Evolutionary conservation across 129 eudicot species (phyloP).

Genomic region (Lactuca sativa): DNA sequence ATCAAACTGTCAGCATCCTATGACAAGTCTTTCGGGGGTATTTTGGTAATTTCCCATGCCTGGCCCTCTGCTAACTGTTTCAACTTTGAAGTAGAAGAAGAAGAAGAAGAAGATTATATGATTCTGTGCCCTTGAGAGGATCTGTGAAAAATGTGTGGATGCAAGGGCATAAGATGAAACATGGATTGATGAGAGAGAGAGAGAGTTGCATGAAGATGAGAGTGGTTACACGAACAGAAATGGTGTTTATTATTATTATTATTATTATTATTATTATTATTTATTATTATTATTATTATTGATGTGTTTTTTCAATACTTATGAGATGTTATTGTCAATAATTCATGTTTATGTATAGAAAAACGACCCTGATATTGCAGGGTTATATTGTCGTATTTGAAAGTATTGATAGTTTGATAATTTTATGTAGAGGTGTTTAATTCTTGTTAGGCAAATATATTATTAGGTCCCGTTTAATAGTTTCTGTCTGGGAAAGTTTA

Average conservation of each 20-base stretch:
- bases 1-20: conserved; percentile 45
- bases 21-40: conserved; percentile 16
- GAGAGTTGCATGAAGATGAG: conserved; percentile 18
- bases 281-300: not conserved
- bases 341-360: conserved; percentile 38
- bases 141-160: conserved; percentile 8
- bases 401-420: conserved; percentile 20
- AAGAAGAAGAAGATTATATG: conserved; percentile 8
- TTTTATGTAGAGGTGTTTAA: conserved; percentile 15
- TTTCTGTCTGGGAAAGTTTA: too few relatives aligned
- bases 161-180: not conserved
- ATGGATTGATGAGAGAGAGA: conserved; percentile 26
- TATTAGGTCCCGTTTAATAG: too few relatives aligned
- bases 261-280: conserved; percentile 7
- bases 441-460: not conserved
- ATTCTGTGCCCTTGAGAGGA: conserved; percentile 17
- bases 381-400: conserved; percentile 18
- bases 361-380: conserved; percentile 35
- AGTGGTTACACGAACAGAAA: conserved; percentile 16
- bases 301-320: conserved; percentile 15
- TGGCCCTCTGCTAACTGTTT: too few relatives aligned
- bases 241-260: conserved; percentile 25
- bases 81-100: not conserved
- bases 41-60: conserved; percentile 7
- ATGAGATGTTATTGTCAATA: conserved; percentile 35